Conservation (phyloP, 148 eudicot genomes). For the Pharnaceum exiguum region DNA sequence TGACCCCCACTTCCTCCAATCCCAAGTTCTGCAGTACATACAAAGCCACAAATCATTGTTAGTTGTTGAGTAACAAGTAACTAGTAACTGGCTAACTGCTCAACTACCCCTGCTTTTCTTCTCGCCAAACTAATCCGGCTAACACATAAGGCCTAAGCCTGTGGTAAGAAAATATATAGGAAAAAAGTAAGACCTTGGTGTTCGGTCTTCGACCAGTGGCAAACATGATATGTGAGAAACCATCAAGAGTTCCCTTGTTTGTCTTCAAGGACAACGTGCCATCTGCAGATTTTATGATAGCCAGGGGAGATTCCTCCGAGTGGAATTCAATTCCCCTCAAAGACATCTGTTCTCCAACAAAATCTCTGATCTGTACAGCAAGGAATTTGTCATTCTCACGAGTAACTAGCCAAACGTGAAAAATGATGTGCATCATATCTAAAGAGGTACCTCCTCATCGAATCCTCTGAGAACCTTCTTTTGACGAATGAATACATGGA, state of each 20-base stretch:
- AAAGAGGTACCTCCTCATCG: conserved; percentile 82
- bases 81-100: background rate
- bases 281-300: conserved; percentile 68
- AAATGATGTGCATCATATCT: background rate
- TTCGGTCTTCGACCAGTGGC: conserved; percentile 97
- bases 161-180: background rate
- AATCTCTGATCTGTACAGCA: conserved; percentile 72
- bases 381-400: background rate
- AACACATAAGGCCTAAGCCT: background rate
- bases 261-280: conserved; percentile 83
- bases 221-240: conserved; percentile 93
- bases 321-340: conserved; percentile 86
- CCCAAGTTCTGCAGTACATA: conserved; percentile 70
- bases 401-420: conserved; percentile 1
- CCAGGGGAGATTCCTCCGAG: conserved; percentile 84
- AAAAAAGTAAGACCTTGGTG: conserved; percentile 54
- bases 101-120: background rate
- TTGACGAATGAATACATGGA: conserved; percentile 91
- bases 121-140: background rate
- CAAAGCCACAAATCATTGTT: conserved; percentile 2
- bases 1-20: conserved; percentile 77
- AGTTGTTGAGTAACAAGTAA: background rate
- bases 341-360: conserved; percentile 89
- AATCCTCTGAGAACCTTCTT: conserved; percentile 87
- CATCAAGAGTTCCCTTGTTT: conserved; percentile 73